Conservation (phyloP, 345 rosid species). For the Moricandia moricandioides region DNA sequence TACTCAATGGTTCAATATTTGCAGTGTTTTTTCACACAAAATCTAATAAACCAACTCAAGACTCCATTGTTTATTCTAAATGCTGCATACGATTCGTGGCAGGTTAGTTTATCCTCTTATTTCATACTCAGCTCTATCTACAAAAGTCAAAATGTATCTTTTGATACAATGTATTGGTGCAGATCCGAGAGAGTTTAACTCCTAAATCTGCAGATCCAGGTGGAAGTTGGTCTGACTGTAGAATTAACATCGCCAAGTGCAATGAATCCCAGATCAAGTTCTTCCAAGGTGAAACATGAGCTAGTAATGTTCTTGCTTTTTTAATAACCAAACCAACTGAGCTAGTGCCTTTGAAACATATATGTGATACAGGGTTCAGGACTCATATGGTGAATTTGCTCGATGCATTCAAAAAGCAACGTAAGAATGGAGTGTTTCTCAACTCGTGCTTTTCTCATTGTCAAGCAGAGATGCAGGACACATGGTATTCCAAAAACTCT, state of each 20-base stretch:
- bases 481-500: slow-evolving; percentile 32
- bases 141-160: neutral
- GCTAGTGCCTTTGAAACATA: neutral
- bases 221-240: slow-evolving; percentile 36
- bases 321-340: neutral
- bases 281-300: slow-evolving; percentile 34
- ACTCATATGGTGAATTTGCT: slow-evolving; percentile 31
- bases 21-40: slow-evolving; percentile 41
- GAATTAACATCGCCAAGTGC: slow-evolving; percentile 30
- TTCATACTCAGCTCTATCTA: neutral
- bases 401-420: slow-evolving; percentile 13
- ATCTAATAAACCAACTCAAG: slow-evolving; percentile 32
- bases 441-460: slow-evolving; percentile 40
- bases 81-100: slow-evolving; percentile 42
- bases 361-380: slow-evolving; percentile 23
- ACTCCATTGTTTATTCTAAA: slow-evolving; percentile 39
- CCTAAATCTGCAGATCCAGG: slow-evolving; percentile 39
- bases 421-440: slow-evolving; percentile 33
- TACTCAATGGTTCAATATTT: neutral
- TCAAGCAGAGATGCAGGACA: slow-evolving; percentile 38
- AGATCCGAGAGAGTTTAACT: slow-evolving; percentile 40
- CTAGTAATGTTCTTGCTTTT: neutral
- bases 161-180: neutral
- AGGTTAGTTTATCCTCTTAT: slow-evolving; percentile 21
- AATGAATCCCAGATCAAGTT: slow-evolving; percentile 32